Evolutionary conservation across 208 protist genomes (phyloP), one percentile per base, ranked within the genome.

Genomic region (Acanthamoeba healyi): DNA sequence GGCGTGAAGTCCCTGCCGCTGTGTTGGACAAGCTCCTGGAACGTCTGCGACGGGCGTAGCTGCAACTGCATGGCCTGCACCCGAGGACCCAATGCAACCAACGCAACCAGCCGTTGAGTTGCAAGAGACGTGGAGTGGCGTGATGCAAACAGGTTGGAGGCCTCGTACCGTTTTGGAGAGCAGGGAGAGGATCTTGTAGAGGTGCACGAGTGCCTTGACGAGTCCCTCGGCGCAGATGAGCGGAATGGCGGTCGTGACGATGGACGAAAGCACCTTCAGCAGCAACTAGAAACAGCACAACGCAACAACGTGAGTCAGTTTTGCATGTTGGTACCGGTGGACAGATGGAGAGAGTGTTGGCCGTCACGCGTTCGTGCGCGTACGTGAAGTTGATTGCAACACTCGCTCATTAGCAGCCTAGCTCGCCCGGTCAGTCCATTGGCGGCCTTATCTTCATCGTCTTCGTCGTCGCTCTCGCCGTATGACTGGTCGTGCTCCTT

Each of bases 1-100:
- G 84, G 84, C 38, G 84, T 91, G 40, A 91, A 91, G 24, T 91
- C 84, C 34, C 34, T 91, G 17, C 84, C 84, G 40, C 58, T 54
- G 38, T 74, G 84, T 40, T 91, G 0, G 38, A 91, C 84, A 32
- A 91, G 17, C 19, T 91, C n/a, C 56, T 91, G 49, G 38, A 91
- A 91, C 26, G 61, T 44, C 34, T 91, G 54, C 40, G 54, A 91
- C 2, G 61, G 61, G 5, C 61, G 51, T 32, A 91, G 61, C 58
- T 91, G 84, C 40, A 91, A 24, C 15, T 74, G 51, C 84, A 91
- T 72, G n/a, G 61, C 46, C 84, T 91, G 34, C 42, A 34, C 22
- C 34, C 34, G 14, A 72, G 7, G 7, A 29, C 4, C 34, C 29
- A 29, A 38, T 14, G 58, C 63, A 72, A 36, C 63, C 34, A 36